Conservation (phyloP, 441 rosid genomes). For the Francoa sonchifolia region DNA sequence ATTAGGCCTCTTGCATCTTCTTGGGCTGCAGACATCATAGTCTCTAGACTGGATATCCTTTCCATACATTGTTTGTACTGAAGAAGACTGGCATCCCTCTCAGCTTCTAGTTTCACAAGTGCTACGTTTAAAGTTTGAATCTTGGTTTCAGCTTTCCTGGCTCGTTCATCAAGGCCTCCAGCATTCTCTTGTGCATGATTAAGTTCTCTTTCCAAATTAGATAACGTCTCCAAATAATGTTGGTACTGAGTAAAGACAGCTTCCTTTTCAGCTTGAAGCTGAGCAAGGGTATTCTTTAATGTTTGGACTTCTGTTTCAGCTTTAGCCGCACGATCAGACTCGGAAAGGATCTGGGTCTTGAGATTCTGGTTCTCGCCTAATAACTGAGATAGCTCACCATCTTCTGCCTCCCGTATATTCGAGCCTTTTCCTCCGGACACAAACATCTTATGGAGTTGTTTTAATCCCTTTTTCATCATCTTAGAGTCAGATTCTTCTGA, state of each 20-base stretch:
- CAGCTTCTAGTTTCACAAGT: slow-evolving; percentile 36
- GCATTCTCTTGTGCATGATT: slow-evolving; percentile 30
- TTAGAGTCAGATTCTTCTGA: slow-evolving; percentile 27
- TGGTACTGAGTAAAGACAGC: slow-evolving; percentile 35
- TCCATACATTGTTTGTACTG: slow-evolving; percentile 39
- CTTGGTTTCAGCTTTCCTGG: slow-evolving; percentile 51
- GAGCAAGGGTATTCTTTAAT: slow-evolving; percentile 33
- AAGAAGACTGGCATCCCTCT: slow-evolving; percentile 37
- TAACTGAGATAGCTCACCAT: slow-evolving; percentile 13
- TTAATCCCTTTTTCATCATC: slow-evolving; percentile 34
- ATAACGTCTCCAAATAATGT: slow-evolving; percentile 34
- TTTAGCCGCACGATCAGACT: slow-evolving; percentile 22
- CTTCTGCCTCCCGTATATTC: slow-evolving; percentile 14
- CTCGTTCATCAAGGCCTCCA: slow-evolving; percentile 35
- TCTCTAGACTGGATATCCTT: slow-evolving; percentile 33
- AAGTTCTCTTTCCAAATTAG: slow-evolving; percentile 34
- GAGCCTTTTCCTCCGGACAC: slow-evolving; percentile 13
- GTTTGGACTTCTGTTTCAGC: slow-evolving; percentile 37
- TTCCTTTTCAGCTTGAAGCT: slow-evolving; percentile 46
- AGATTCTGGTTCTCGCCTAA: slow-evolving; percentile 20
- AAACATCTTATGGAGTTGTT: slow-evolving; percentile 26
- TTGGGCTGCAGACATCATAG: slow-evolving; percentile 18
- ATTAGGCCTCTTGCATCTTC: slow-evolving; percentile 25
- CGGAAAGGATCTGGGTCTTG: slow-evolving; percentile 15
- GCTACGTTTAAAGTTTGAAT: slow-evolving; percentile 39